A percentile compares a stretch with the other conserved stretches of the same genome.
Evolutionary conservation across 2,329 filamentous ascomycete genomes (phyloP).

Genomic region (Cercospora janseana): DNA sequence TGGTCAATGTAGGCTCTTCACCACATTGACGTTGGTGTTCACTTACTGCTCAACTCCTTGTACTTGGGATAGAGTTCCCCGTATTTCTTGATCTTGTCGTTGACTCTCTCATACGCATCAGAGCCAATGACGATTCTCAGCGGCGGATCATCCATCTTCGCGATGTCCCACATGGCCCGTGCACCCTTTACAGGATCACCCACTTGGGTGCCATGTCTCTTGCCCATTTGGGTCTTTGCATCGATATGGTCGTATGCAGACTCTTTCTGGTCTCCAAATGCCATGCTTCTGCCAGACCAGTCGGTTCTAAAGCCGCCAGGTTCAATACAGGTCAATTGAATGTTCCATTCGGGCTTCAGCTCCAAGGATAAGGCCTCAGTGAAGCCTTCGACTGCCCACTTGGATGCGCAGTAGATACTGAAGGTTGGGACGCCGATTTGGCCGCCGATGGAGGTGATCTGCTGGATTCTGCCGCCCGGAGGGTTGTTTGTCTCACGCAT

Average conservation of each 20-base stretch:
- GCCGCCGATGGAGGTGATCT: constrained; percentile 56
- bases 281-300: constrained; percentile 49
- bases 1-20: neutral
- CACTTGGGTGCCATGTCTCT: constrained; percentile 46
- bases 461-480: constrained; percentile 53
- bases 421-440: constrained; percentile 45
- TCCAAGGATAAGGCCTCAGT: constrained; percentile 45
- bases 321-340: constrained; percentile 48
- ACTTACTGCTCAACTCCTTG: constrained; percentile 35
- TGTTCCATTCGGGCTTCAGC: constrained; percentile 48
- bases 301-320: constrained; percentile 50
- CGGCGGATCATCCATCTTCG: constrained; percentile 53
- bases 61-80: constrained; percentile 51
- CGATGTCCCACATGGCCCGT: constrained; percentile 55
- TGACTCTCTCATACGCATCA: constrained; percentile 53
- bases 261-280: constrained; percentile 46
- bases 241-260: constrained; percentile 52
- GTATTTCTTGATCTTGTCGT: constrained; percentile 52
- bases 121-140: constrained; percentile 54
- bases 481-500: constrained; percentile 48
- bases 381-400: constrained; percentile 52
- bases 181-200: constrained; percentile 52
- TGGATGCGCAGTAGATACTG: constrained; percentile 44
- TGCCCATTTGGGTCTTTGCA: constrained; percentile 42
- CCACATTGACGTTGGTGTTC: neutral